Evolutionary conservation across 208 protist genomes (phyloP).

Genomic region (Wallacemonas sp.): DNA sequence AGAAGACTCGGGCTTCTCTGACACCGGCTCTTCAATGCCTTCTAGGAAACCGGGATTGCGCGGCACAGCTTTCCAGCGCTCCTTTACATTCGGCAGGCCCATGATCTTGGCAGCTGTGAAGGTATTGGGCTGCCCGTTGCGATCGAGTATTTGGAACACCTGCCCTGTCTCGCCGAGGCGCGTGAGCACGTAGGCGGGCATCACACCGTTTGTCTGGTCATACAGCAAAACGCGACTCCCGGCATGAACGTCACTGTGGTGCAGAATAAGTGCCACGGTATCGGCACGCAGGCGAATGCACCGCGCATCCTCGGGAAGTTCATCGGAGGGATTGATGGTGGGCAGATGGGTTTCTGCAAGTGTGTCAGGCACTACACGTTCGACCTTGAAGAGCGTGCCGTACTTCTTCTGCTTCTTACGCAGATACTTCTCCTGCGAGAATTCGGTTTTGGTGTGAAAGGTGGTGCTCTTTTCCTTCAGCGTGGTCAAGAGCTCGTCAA

Average conservation of each 20-base stretch:
- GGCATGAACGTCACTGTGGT: constrained; percentile 83
- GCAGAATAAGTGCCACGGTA: constrained; percentile 81
- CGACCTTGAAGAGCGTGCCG: constrained; percentile 82
- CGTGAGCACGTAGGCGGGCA: constrained; percentile 70
- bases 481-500: constrained; percentile 69
- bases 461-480: constrained; percentile 87
- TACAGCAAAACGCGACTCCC: constrained; percentile 76
- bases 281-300: constrained; percentile 78
- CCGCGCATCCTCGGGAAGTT: constrained; percentile 56
- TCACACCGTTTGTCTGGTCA: constrained; percentile 81
- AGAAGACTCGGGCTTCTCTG: constrained; percentile 30
- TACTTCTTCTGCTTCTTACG: constrained; percentile 92
- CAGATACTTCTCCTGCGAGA: constrained; percentile 92
- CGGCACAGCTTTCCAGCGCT: constrained; percentile 86
- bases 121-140: constrained; percentile 73
- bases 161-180: constrained; percentile 63
- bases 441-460: constrained; percentile 87
- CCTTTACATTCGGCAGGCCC: constrained; percentile 53
- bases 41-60: constrained; percentile 70
- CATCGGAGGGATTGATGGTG: constrained; percentile 78
- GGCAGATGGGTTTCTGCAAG: constrained; percentile 78
- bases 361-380: constrained; percentile 69
- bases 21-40: constrained; percentile 30
- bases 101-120: constrained; percentile 59
- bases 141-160: constrained; percentile 85